Conservation (phyloP, 805 yeast genomes). For the Candida chilensis region DNA sequence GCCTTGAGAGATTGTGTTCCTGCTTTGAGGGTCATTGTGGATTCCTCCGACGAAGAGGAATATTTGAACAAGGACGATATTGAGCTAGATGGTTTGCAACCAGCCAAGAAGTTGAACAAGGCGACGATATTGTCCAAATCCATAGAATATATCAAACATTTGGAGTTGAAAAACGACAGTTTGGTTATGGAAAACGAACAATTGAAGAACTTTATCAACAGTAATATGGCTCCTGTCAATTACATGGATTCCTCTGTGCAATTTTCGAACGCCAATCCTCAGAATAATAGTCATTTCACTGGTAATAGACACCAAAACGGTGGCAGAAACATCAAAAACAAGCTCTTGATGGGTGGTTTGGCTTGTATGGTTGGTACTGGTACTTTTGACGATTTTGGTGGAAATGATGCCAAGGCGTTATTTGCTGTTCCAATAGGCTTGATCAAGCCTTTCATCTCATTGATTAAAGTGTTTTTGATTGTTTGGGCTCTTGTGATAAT, state of each 20-base stretch:
- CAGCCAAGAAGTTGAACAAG: conserved; percentile 68
- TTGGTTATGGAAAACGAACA: conserved; percentile 45
- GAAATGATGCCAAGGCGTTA: conserved; percentile 32
- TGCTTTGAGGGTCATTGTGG: conserved; percentile 40
- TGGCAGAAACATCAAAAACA: conserved; percentile 23
- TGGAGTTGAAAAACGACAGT: conserved; percentile 49
- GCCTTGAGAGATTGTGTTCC: conserved; percentile 62
- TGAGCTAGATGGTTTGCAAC: conserved; percentile 66
- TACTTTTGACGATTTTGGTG: conserved; percentile 39
- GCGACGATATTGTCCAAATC: conserved; percentile 74
- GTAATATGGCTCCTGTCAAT: too few relatives aligned
- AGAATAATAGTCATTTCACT: too few relatives aligned
- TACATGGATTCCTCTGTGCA: too few relatives aligned
- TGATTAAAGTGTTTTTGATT: conserved; percentile 14
- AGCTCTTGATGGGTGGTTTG: conserved; percentile 53
- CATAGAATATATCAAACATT: conserved; percentile 68
- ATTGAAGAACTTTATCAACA: too few relatives aligned
- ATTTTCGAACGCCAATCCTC: too few relatives aligned
- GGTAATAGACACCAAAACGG: too few relatives aligned
- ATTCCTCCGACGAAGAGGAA: conserved; percentile 31
- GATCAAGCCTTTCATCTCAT: conserved; percentile 12
- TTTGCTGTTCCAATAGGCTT: conserved; percentile 33
- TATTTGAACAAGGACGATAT: conserved; percentile 29
- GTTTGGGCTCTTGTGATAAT: conserved; percentile 9
- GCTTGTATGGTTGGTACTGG: conserved; percentile 59